Evolutionary conservation across 768 basidiomycete species (phyloP).

Genomic region (Agrocybe chaxingu): DNA sequence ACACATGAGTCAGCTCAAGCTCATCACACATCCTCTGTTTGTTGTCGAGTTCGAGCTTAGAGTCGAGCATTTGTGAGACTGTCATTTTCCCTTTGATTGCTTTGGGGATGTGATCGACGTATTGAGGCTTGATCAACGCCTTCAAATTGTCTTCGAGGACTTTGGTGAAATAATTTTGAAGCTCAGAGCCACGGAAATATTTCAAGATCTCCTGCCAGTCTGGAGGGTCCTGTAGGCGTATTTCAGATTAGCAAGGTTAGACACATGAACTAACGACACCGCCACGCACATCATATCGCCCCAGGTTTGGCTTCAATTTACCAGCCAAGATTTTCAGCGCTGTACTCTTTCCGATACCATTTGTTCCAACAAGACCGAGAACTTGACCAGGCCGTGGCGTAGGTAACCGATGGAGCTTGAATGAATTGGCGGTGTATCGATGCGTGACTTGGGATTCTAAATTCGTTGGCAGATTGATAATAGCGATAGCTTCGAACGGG

Average conservation of each 20-base stretch:
- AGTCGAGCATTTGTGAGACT: conserved; percentile 88
- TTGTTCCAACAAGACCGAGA: conserved; percentile 96
- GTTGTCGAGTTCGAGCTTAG: conserved; percentile 86
- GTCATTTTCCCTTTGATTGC: conserved; percentile 90
- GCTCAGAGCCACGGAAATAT: conserved; percentile 97
- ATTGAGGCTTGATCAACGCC: conserved; percentile 99
- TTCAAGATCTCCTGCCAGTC: conserved; percentile 99
- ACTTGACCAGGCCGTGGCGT: conserved; percentile 98
- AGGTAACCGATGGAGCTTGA: conserved; percentile 97
- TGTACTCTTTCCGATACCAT: conserved; percentile 99
- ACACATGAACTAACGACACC: conserved; percentile 4
- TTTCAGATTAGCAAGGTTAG: conserved; percentile 2
- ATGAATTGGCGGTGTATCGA: conserved; percentile 96
- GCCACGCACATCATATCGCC: conserved; percentile 81
- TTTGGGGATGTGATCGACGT: conserved; percentile 97
- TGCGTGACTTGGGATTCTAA: conserved; percentile 95
- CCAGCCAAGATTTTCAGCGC: conserved; percentile 96
- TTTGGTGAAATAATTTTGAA: conserved; percentile 99
- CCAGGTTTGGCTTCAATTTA: conserved; percentile 96
- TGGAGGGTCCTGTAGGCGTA: conserved; percentile 73
- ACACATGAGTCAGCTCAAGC: conserved; percentile 83
- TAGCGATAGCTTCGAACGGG: conserved; percentile 97
- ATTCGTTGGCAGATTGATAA: conserved; percentile 98
- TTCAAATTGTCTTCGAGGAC: conserved; percentile 98
- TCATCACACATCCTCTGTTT: conserved; percentile 82